Evolutionary conservation across 345 rosid species (phyloP), one percentile per base, ranked within the genome.

Genomic region (Heritiera fomes): DNA sequence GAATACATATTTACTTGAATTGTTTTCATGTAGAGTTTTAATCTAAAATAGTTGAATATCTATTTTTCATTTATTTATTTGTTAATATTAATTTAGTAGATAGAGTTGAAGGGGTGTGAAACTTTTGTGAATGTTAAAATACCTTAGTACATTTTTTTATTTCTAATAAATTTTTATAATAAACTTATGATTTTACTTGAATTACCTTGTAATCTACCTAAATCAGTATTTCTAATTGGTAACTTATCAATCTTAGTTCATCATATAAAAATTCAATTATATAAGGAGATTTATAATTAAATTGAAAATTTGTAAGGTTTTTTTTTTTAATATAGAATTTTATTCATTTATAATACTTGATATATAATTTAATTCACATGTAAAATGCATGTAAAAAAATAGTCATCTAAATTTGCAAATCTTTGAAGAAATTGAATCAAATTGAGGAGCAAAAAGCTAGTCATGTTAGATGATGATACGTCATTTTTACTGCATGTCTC

Each of bases 351-450:
- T 23, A 28, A 28, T 23, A 13, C 28, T 23, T 23, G 41, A 70
- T 47, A 11, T 6, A 28, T 70, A 47, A 67, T 71, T 28, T 40
- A 72, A 18, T 52, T 71, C 47, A 72, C 32, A 17, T 34, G 60
- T 32, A 30, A 69, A 30, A 71, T 50, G 60, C 15, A 34, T 2
- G 0, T 52, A 6, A 32, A 66, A 53, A 17, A 28, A 0, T 28
- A 70, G 20, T 52, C 28, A 32, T 55, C 60, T 71, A 71, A 50
- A 14, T 49, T 18, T n/a, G 2, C 75, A 52, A 23, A 34, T 52
- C 30, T 53, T 4, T 30, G 75, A 71, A 34, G 75, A 72, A 32
- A n/a, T 34, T 50, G 61, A 53, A 71, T 34, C 46, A 53, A 52
- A 3, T 71, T 50, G 2, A 32, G 17, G 28, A 15, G 32, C 30